Evolutionary conservation across 345 rosid species (phyloP), one percentile per base, ranked within the genome.

Genomic region (Syzygium aromaticum): DNA sequence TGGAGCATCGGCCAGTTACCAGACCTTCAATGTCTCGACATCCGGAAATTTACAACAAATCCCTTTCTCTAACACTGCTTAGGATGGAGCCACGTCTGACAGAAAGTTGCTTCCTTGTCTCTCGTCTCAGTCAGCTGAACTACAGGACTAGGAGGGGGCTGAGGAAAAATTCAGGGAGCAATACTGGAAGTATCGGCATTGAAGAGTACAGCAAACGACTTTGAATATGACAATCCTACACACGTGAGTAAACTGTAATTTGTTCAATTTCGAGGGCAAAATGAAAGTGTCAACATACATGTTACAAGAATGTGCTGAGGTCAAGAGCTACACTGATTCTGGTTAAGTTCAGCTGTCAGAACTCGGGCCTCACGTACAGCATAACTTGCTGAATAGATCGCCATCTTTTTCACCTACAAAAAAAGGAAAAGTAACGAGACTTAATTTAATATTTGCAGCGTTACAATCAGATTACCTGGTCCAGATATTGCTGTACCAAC

Each of bases 321-420:
- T 51, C 33, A 53, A 87, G 84, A 87, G 54, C n/a, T 84, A 80
- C 85, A 77, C n/a, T 78, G 78, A 83, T 73, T 91, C 89, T 86
- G 89, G 89, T 90, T 73, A 5, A 78, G 84, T 85, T 89, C 61
- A 11, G 86, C 52, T 73, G 49, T 77, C 87, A 93, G 87, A 85
- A 80, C 87, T 86, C 64, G 84, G 51, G 91, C 95, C 88, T 92
- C 93, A 8, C 43, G 84, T 27, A 90, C 89, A 25, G 94, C 95
- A 59, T 51, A 85, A 61, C 56, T 89, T 9, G 87, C 95, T 19
- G 94, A 92, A 89, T 91, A 92, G 33, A 93, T 46, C 9, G 91
- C 90, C 95, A 93, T 93, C 91, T 93, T 93, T 87, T 92, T 93
- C 56, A 93, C 93, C 95, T 93, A 63, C 40, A 73, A 25, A 49